These are phyloP conservation scores for Albatrellus ellisii DNA, from an alignment of 768 basidiomycete species.

Conservation along the genomic window DNA sequence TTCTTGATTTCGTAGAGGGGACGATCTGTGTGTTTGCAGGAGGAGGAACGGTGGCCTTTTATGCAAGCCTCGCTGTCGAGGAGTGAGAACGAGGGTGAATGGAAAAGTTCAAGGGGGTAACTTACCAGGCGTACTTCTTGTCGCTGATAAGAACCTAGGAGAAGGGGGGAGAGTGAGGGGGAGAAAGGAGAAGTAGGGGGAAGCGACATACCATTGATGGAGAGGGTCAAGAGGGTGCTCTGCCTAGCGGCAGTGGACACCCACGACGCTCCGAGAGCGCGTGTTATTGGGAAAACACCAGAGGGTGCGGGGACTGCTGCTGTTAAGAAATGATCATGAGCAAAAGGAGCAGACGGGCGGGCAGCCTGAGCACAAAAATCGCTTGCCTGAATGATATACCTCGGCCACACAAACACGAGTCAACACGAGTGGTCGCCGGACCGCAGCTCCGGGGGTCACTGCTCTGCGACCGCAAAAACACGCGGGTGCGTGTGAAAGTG, in stretches of 20 bases:
- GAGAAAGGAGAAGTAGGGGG: not conserved
- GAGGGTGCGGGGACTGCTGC: slow-evolving; percentile 8
- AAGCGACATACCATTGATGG: slow-evolving; percentile 6
- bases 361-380: not conserved
- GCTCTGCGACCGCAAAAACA: no score
- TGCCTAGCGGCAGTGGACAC: slow-evolving; percentile 11
- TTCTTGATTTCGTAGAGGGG: slow-evolving; percentile 91
- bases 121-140: slow-evolving; percentile 64
- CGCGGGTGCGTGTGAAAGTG: no score
- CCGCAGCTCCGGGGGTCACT: no score
- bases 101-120: slow-evolving; percentile 2
- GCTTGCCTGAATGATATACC: not conserved
- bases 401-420: not conserved
- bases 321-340: slow-evolving; percentile 12
- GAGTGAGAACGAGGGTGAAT: slow-evolving; percentile 8
- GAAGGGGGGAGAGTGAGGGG: not conserved
- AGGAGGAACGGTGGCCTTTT: slow-evolving; percentile 87
- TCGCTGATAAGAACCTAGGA: slow-evolving; percentile 58
- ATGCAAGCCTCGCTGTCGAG: slow-evolving; percentile 74
- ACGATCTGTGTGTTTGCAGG: slow-evolving; percentile 75
- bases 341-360: slow-evolving; percentile 3
- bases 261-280: slow-evolving; percentile 14
- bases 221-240: not conserved
- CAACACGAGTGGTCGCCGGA: no score
- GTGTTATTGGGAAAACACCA: slow-evolving; percentile 15